Percentiles rank a stretch among this genome's conserved stretches.
phyloP scores from a whole-genome alignment of 2,329 filamentous ascomycete genomes.

The Fusarium oligoseptatum region DNA sequence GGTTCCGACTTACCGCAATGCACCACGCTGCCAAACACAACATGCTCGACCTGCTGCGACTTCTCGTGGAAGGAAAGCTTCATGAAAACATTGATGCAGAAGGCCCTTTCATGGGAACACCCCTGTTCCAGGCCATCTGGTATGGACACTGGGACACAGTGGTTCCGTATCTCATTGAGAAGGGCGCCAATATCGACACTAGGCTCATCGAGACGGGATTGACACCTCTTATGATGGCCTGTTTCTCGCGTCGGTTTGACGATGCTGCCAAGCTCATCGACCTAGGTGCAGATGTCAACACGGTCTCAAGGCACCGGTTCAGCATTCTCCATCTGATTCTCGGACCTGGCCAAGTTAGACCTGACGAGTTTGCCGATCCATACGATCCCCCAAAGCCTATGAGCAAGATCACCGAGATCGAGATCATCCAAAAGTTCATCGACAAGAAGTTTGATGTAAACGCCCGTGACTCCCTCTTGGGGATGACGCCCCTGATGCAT shows the following conservation, averaged over 20 bases:
- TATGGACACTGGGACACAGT: constrained; percentile 44
- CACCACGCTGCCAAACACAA: constrained; percentile 43
- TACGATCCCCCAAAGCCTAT: constrained; percentile 6
- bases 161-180: constrained; percentile 45
- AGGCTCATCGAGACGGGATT: constrained; percentile 45
- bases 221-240: constrained; percentile 46
- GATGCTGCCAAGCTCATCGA: constrained; percentile 45
- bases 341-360: constrained; percentile 39
- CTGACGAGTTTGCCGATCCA: constrained; percentile 40
- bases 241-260: constrained; percentile 46
- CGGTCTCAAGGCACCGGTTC: constrained; percentile 42
- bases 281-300: constrained; percentile 41
- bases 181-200: constrained; percentile 43
- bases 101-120: constrained; percentile 46
- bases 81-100: constrained; percentile 40
- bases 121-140: constrained; percentile 46
- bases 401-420: constrained; percentile 38
- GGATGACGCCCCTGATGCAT: constrained; percentile 48
- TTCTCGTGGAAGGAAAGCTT: constrained; percentile 35
- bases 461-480: constrained; percentile 41
- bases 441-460: constrained; percentile 45
- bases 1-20: constrained; percentile 43
- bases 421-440: constrained; percentile 45
- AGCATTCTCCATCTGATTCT: constrained; percentile 47
- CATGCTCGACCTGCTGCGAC: constrained; percentile 37